phyloP scores from a whole-genome alignment of 306 rosid species.

The Cicer yamashitae region DNA sequence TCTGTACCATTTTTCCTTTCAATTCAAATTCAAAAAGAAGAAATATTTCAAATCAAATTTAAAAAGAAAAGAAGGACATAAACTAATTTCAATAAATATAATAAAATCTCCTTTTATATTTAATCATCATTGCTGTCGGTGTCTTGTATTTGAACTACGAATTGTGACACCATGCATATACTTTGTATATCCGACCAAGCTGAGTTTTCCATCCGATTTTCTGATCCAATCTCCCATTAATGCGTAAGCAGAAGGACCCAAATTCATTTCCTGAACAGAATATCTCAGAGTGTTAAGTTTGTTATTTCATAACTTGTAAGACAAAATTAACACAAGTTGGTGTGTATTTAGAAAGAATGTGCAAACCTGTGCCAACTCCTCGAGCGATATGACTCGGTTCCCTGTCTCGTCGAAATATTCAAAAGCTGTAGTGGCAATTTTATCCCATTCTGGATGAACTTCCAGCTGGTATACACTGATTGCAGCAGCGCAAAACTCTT shows the following conservation, averaged over 20 bases:
- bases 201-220: constrained; percentile 82
- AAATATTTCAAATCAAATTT: constrained; percentile 34
- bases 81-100: constrained; percentile 52
- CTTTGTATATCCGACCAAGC: constrained; percentile 82
- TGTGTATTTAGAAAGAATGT: constrained; percentile 8
- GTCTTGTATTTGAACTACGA: constrained; percentile 75
- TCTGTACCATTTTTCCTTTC: constrained; percentile 49
- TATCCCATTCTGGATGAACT: constrained; percentile 86
- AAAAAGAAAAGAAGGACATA: constrained; percentile 35
- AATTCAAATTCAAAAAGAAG: constrained; percentile 37
- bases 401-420: constrained; percentile 77
- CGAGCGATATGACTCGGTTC: constrained; percentile 77
- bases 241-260: constrained; percentile 76
- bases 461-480: constrained; percentile 88
- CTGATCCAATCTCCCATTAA: constrained; percentile 87
- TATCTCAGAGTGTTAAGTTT: constrained; percentile 24
- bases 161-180: constrained; percentile 89
- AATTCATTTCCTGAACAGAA: constrained; percentile 82
- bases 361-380: constrained; percentile 89
- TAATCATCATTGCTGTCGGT: constrained; percentile 51
- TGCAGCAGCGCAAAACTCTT: constrained; percentile 95
- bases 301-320: constrained; percentile 9
- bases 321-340: not conserved
- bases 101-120: constrained; percentile 22
- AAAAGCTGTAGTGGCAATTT: constrained; percentile 71